Base-by-base conservation (phyloP, 257 asterid species). In the Henckelia pumila region DNA sequence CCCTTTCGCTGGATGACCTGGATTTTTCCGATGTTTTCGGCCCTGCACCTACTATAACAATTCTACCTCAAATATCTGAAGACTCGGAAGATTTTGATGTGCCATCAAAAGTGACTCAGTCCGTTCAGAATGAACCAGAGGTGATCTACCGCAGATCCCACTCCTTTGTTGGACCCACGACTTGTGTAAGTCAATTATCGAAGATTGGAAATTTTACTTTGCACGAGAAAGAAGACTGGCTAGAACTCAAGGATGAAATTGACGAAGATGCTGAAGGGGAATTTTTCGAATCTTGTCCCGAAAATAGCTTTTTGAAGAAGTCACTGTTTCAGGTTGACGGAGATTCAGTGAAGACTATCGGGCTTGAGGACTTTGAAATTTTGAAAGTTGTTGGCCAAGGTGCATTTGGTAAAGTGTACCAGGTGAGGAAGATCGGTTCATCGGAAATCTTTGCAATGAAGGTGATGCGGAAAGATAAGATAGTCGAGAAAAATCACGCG, bases 401-500 rank as follows among this genome's bases (percentile, higher is more conserved):
- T 62, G 95, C 95, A 21, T 89, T 89, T 56, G 96, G 88, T 3
- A 89, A 89, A 82, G 96, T 89, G 50, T 89, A 80, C 82, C 96
- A 86, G 80, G 96, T 89, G 72, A 85, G 81, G 75, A 85, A 83
- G 69, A 73, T 40, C 40, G 89, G 89, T 33, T 73, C 96, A 14
- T 77, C 84, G 8, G 96, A 86, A 55, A 86, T 89, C 44, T 79
- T 79, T 8, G 96, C 96, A 0, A 89, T 89, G 96, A 89, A 89
- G 78, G 96, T 89, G 66, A 82, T 89, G 90, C 78, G 90, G 3
- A 89, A 89, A 64, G 95, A 89, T 78, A 86, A 73, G 72, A 85
- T 89, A 61, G 71, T 89, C 78, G 95, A 89, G 86, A 89, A 86
- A 73, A 85, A 83, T 76, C 92, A 86, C 24, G 78, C 76, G 3